Evolutionary conservation across 2,329 filamentous ascomycete species (phyloP).

Genomic region (Colletotrichum scovillei): DNA sequence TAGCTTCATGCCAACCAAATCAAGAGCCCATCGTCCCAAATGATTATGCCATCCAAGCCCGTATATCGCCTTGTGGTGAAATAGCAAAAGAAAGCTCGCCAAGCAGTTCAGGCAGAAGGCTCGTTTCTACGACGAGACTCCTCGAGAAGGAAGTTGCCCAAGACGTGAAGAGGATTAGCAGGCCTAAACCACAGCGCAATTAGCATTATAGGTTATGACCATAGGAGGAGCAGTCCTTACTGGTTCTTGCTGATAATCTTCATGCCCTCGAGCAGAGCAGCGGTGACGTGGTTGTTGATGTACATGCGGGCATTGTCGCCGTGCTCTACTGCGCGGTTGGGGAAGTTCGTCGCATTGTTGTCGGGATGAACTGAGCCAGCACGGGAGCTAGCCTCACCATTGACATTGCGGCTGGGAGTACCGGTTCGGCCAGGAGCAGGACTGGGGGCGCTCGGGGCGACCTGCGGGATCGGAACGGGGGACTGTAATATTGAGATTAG

Average conservation of each 20-base stretch:
- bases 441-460: conserved; percentile 48
- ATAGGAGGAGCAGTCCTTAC: conserved; percentile 58
- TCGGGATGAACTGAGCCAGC: conserved; percentile 69
- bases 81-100: not conserved
- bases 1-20: conserved; percentile 15
- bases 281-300: conserved; percentile 77
- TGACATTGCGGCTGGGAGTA: conserved; percentile 55
- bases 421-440: conserved; percentile 57
- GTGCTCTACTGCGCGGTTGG: conserved; percentile 69
- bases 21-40: not conserved
- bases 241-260: conserved; percentile 77
- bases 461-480: conserved; percentile 49
- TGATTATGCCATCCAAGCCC: conserved; percentile 3
- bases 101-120: not conserved
- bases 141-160: conserved; percentile 78
- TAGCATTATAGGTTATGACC: not conserved
- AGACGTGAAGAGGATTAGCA: conserved; percentile 72
- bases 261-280: conserved; percentile 78
- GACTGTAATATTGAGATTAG: conserved; percentile 44
- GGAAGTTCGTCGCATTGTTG: conserved; percentile 60
- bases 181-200: conserved; percentile 57
- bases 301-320: conserved; percentile 78
- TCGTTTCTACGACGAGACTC: conserved; percentile 55
- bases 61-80: not conserved
- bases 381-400: conserved; percentile 57